Evolutionary conservation across 106 monocot genomes (phyloP).

Genomic region (Allium fistulosum): DNA sequence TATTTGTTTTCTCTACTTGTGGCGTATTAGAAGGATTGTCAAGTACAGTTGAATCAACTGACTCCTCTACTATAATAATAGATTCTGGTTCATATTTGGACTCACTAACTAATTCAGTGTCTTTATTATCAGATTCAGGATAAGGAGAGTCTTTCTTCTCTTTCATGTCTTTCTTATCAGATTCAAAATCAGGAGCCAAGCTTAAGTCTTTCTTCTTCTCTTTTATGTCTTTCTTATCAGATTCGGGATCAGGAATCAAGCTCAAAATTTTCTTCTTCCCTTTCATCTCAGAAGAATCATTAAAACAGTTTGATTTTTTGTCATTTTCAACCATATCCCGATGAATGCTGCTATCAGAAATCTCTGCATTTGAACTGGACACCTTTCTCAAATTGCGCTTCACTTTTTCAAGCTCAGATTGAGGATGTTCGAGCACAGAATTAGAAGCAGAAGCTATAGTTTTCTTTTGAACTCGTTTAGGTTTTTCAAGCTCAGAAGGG

Average conservation of each 20-base stretch:
- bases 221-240: constrained; percentile 15
- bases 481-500: constrained; percentile 35
- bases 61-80: constrained; percentile 6
- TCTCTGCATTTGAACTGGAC: constrained; percentile 39
- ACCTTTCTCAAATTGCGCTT: constrained; percentile 87
- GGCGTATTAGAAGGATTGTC: constrained; percentile 4
- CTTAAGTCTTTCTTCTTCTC: constrained; percentile 11
- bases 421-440: constrained; percentile 46
- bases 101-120: constrained; percentile 13
- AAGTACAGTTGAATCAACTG: constrained; percentile 4
- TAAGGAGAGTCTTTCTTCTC: constrained; percentile 18
- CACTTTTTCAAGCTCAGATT: constrained; percentile 91
- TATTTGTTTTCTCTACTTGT: constrained; percentile 10
- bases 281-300: constrained; percentile 3
- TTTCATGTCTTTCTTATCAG: constrained; percentile 26
- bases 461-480: constrained; percentile 43
- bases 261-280: constrained; percentile 11
- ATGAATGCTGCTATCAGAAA: constrained; percentile 12
- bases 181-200: constrained; percentile 19
- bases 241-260: constrained; percentile 25
- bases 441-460: constrained; percentile 20
- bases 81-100: constrained; percentile 15
- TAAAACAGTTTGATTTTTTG: too few species aligned
- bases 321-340: too few species aligned
- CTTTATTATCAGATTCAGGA: constrained; percentile 35